These are phyloP conservation scores for Sclerotinia spermophila DNA, from an alignment of 2,329 filamentous ascomycete species.

Conservation along the genomic window DNA sequence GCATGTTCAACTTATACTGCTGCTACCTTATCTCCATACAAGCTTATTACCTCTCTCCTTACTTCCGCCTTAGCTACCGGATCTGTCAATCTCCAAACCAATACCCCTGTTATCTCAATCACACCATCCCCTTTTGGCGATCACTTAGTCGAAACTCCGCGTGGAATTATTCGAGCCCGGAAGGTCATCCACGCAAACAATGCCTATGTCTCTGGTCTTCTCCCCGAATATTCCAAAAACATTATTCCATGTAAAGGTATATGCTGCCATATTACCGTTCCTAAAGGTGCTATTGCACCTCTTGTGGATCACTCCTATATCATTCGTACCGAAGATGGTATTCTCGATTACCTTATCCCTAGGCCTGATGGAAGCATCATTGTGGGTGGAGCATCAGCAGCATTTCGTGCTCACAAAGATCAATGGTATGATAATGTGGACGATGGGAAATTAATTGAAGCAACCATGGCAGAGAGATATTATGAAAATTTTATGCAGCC, in stretches of 20 bases:
- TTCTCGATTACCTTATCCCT: constrained; percentile 32
- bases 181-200: constrained; percentile 64
- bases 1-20: constrained; percentile 26
- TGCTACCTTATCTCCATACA: constrained; percentile 53
- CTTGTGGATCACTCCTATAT: constrained; percentile 25
- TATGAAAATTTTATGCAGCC: constrained; percentile 39
- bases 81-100: constrained; percentile 50
- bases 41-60: constrained; percentile 53
- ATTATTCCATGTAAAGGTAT: constrained; percentile 57
- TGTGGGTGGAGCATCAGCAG: constrained; percentile 42
- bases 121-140: constrained; percentile 24
- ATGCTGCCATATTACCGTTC: constrained; percentile 39
- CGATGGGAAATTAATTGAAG: constrained; percentile 44
- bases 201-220: constrained; percentile 59
- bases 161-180: constrained; percentile 51
- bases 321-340: constrained; percentile 16
- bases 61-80: constrained; percentile 43
- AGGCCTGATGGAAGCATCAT: constrained; percentile 34
- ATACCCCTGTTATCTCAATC: constrained; percentile 43
- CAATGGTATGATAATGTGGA: constrained; percentile 47
- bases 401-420: constrained; percentile 33
- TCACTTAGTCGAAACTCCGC: constrained; percentile 50
- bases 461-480: constrained; percentile 40
- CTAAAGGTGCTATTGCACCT: constrained; percentile 23
- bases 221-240: constrained; percentile 47